These are phyloP conservation scores for Peterozyma xylosa DNA, from an alignment of 805 yeast genomes.

Conservation along the genomic window DNA sequence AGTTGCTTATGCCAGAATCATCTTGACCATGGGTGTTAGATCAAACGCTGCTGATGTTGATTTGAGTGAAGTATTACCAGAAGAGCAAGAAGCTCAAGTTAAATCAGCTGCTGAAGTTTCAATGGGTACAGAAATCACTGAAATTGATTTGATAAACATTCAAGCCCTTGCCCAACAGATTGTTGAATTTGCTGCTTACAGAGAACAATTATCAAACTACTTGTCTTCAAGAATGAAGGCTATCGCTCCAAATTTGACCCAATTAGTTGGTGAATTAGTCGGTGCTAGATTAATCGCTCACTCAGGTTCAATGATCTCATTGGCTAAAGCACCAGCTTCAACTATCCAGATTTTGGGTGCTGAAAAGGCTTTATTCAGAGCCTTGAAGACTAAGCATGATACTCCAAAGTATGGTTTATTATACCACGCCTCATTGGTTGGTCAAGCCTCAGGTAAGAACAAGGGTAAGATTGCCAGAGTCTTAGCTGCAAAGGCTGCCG, in stretches of 20 bases:
- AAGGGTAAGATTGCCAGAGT: conserved; percentile 99
- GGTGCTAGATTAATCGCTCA: conserved; percentile 98
- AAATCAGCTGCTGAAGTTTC: conserved; percentile 97
- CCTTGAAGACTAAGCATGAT: conserved; percentile 96
- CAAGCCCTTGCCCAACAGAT: conserved; percentile 91
- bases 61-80: conserved; percentile 85
- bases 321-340: conserved; percentile 98
- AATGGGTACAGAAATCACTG: conserved; percentile 99
- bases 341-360: conserved; percentile 98
- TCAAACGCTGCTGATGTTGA: conserved; percentile 87
- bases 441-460: conserved; percentile 96
- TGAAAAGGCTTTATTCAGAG: conserved; percentile 97
- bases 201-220: conserved; percentile 92
- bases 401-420: conserved; percentile 97
- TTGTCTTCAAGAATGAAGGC: conserved; percentile 95
- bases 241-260: conserved; percentile 95
- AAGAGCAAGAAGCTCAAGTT: conserved; percentile 85
- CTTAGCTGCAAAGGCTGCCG: conserved; percentile 97
- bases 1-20: conserved; percentile 91
- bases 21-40: conserved; percentile 90
- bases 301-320: conserved; percentile 87
- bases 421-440: conserved; percentile 94
- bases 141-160: conserved; percentile 80
- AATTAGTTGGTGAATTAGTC: conserved; percentile 93
- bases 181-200: conserved; percentile 90